Base-by-base conservation (phyloP, 805 yeast species). In the Priceomyces medius region DNA sequence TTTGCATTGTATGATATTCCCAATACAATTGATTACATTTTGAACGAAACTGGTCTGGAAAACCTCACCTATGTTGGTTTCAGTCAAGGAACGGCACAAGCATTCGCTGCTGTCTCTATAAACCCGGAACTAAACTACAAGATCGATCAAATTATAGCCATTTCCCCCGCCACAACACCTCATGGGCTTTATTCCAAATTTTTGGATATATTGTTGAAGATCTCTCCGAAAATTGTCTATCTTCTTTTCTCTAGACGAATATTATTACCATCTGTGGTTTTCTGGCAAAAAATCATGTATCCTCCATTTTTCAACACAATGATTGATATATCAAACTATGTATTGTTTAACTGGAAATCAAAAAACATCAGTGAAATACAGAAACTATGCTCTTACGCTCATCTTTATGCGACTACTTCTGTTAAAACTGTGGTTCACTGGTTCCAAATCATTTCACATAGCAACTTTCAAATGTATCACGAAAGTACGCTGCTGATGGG, bases 351-450 rank as follows among this genome's bases (percentile, higher is more conserved):
- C 55, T 91, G 99, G 99, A 72, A 69, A 37, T 77, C 90, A 6
- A 32, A 48, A 4, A 88, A 91, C 62, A 91, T 93, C 49, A 66
- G 80, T 24, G 70, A 75, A 44, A 64, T 79, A 31, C 96, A 90
- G 61, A 91, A 90, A 57, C 65, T 80, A 36, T 74, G 86, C n/a
- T 77, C 87, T 12, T 91, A 88, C 61, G 80, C 88, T 13, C 97
- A 93, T 59, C 69, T 91, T 41, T 91, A 90, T 64, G 86, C 96
- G 2, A 85, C 95, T 17, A 88, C 98, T 0, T 81, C 90, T 2
- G 98, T 90, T 19, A 91, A 90, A 61, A 79, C 86, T 7, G 89
- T 88, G 34, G 97, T 89, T n/a, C 97, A 88, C 63, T 88, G 97
- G 97, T 88, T 88, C 55, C 96, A 88, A 63, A 90, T 91, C 40